Base-by-base conservation (phyloP, 345 rosid species). In the Citrus inodora region DNA sequence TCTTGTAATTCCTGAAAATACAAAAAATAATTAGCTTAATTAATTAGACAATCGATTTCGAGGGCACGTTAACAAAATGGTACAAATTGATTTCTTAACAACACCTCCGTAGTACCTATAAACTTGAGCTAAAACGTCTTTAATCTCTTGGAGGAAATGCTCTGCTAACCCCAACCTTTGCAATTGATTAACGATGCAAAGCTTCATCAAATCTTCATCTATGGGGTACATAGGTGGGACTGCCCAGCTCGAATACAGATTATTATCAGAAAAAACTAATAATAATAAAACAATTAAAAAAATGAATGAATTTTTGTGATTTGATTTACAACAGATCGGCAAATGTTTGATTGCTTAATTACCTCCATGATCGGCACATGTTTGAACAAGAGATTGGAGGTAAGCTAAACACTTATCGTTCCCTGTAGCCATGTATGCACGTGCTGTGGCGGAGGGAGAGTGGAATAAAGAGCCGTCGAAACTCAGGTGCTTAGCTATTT, bases 361-460 rank as follows among this genome's bases (percentile, higher is more conserved):
- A 86, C 97, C 94, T 82, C 89, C 93, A 80, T 79, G 33, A 17
- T 46, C 51, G 16, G 78, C 71, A 77, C 83, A 85, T 27, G 19
- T 82, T 67, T 82, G 79, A 63, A 80, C 83, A 2, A 89, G 82
- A 77, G 87, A 82, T 76, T 80, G 86, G 9, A 92, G 87, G 76
- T 89, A 89, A 38, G 79, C 67, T 56, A 88, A 81, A 76, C 89
- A 83, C 9, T 80, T 73, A 25, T 42, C 17, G 46, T 91, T 89
- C 30, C 90, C 88, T 0, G 94, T 88, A 21, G 86, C 82, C 85
- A 91, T 86, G 76, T 85, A 91, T 1, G 89, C 93, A 40, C 82
- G 33, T 22, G 94, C 92, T 25, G 94, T 92, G 46, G 97, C 91
- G 3, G 94, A 85, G 16, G 97, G 97, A 5, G 97, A 90, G 46